A percentile compares a stretch with the other conserved stretches of the same genome.
Evolutionary conservation across 129 eudicot genomes (phyloP).

Genomic region (Deinandra increscens): DNA sequence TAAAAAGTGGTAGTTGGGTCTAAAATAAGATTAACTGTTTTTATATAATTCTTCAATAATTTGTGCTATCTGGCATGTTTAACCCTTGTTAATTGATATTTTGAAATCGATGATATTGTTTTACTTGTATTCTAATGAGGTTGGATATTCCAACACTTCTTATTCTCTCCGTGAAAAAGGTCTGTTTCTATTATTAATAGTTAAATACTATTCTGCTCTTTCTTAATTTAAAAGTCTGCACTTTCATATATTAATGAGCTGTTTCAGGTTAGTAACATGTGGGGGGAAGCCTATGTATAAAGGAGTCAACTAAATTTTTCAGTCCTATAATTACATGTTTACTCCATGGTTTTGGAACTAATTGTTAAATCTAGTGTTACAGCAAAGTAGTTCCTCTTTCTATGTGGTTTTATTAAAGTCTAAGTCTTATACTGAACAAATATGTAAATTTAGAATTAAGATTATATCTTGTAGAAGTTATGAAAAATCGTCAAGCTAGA

Average conservation of each 20-base stretch:
- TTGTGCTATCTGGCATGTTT: conserved; percentile 32
- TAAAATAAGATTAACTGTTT: conserved; percentile 19
- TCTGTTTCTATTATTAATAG: not conserved
- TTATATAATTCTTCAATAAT: conserved; percentile 11
- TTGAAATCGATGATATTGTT: not conserved
- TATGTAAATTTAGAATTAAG: no score
- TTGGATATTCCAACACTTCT: conserved; percentile 19
- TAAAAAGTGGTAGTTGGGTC: not conserved
- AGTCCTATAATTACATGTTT: not conserved
- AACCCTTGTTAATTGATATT: not conserved
- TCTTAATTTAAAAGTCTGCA: not conserved
- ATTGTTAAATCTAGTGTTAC: not conserved
- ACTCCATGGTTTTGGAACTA: conserved; percentile 2
- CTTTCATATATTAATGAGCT: conserved; percentile 3
- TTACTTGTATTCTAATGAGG: conserved; percentile 21
- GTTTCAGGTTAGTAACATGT: conserved; percentile 27
- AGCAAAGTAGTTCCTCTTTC: no score
- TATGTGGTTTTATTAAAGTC: no score
- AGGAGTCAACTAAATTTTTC: conserved; percentile 30
- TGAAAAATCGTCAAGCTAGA: no score
- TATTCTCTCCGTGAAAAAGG: not conserved
- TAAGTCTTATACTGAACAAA: no score
- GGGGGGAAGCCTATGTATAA: conserved; percentile 14
- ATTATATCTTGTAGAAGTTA: no score
- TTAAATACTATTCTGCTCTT: not conserved